Evolutionary conservation across 2,329 filamentous ascomycete genomes (phyloP).

Genomic region (Colletotrichum spaethianum): DNA sequence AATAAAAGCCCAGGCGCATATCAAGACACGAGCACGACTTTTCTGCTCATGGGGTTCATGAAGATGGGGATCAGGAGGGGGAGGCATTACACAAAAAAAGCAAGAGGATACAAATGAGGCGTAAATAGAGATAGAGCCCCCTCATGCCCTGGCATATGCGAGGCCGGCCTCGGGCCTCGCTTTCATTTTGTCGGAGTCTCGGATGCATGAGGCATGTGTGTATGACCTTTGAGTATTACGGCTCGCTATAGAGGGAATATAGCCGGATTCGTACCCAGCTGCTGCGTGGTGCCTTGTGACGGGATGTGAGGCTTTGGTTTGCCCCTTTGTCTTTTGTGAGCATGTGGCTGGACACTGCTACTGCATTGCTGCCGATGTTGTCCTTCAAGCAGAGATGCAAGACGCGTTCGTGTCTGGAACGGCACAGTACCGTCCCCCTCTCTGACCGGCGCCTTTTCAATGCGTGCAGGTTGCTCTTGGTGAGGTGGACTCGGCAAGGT

Average conservation of each 20-base stretch:
- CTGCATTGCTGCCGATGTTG: background rate
- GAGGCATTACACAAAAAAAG: conserved; percentile 37
- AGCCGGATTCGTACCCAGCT: background rate
- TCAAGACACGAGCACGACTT: background rate
- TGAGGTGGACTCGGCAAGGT: background rate
- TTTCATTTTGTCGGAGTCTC: conserved; percentile 30
- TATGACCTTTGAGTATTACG: conserved; percentile 35
- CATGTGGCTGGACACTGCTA: background rate
- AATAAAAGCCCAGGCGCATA: background rate
- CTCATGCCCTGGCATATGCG: conserved; percentile 38
- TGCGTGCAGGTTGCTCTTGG: background rate
- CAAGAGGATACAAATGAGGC: conserved; percentile 37
- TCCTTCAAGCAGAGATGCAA: background rate
- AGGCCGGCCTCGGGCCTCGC: conserved; percentile 26
- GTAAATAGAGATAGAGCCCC: conserved; percentile 41
- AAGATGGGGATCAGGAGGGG: background rate
- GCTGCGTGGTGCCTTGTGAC: background rate
- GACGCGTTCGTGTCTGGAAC: too few species aligned
- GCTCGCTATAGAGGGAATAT: conserved; percentile 21
- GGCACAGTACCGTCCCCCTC: background rate
- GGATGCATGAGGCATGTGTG: conserved; percentile 33
- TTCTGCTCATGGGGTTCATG: conserved; percentile 9
- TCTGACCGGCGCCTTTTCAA: background rate
- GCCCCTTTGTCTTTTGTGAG: background rate
- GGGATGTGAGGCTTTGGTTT: background rate